These are phyloP conservation scores for Candida verbasci DNA, from an alignment of 805 yeast species.

Conservation along the genomic window DNA sequence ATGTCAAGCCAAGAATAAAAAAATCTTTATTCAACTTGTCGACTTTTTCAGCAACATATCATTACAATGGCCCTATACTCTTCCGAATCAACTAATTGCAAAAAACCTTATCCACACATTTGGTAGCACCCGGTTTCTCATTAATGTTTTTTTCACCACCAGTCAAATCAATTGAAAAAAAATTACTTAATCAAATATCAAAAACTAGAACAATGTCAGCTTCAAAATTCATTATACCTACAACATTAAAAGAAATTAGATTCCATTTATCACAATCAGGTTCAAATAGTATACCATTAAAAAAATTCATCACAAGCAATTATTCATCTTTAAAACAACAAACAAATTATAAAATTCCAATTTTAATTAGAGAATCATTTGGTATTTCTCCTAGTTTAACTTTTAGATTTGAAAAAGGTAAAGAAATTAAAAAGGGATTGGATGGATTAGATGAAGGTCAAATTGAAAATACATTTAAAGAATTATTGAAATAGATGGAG, in stretches of 20 bases:
- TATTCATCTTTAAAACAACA: slow-evolving; percentile 60
- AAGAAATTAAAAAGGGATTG: slow-evolving; percentile 45
- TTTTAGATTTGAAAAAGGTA: slow-evolving; percentile 64
- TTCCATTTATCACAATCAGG: slow-evolving; percentile 80
- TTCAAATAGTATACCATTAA: slow-evolving; percentile 62
- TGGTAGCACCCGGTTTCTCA: not conserved
- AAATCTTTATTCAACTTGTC: too few species aligned
- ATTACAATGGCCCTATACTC: too few species aligned
- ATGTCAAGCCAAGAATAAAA: too few species aligned
- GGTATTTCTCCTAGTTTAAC: slow-evolving; percentile 71
- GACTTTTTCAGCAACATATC: too few species aligned
- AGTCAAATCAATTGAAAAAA: not conserved
- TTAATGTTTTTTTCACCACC: not conserved
- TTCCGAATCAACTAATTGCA: too few species aligned
- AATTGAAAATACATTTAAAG: slow-evolving; percentile 36
- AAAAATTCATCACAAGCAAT: slow-evolving; percentile 57
- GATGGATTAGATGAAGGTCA: slow-evolving; percentile 46
- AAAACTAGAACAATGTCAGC: slow-evolving; percentile 11
- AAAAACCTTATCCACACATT: too few species aligned
- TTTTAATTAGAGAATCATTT: slow-evolving; percentile 71
- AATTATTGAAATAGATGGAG: slow-evolving; percentile 36
- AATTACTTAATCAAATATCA: not conserved
- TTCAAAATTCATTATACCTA: slow-evolving; percentile 42
- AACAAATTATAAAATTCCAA: slow-evolving; percentile 62
- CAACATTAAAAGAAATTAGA: slow-evolving; percentile 70